Base-by-base conservation (phyloP, 1,284 basidiomycete species). In the Schizopora paradoxa region DNA sequence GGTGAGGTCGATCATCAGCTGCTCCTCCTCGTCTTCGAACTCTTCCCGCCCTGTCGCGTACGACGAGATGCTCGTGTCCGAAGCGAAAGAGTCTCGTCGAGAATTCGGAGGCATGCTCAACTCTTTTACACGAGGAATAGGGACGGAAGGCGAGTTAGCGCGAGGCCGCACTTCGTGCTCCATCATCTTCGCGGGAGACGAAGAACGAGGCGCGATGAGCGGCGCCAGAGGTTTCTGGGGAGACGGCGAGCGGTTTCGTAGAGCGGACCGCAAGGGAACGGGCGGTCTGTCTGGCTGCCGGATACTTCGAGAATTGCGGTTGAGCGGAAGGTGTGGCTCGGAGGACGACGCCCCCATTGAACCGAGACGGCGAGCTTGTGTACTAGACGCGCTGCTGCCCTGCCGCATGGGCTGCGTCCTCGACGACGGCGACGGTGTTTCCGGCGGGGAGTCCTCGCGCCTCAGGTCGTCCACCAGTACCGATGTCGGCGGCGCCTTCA, bases 11-110 rank as follows among this genome's bases (percentile, higher is more conserved):
- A 41, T 51, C 53, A n/a, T 57, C 52, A 18, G 48, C n/a, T n/a
- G n/a, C n/a, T n/a, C n/a, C n/a, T n/a, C 52, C 1, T 51, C 64
- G 2, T 66, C 68, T 1, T 59, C 66, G 18, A 73, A 67, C 28
- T 62, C 65, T 55, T 80, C 79, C 31, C 68, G 68, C 1, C 70
- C 78, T 0, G 80, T 80, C 53, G 76, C 78, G 53, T 82, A 84
- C 23, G 79, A 81, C 13, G 74, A 77, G 2, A 75, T 66, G 1
- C 73, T 75, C 4, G 66, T n/a, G n/a, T n/a, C 67, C 1, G 54
- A 58, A 52, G 74, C 70, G 38, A 65, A 69, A 13, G 55, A 49
- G 41, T 57, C 41, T 13, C 28, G 44, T 18, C 47, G 54, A 21
- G 47, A 18, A 18, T 22, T 44, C 18, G 6, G 25, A 23, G 52